Evolutionary conservation across 1,284 basidiomycete species (phyloP).

Genomic region (Butyriboletus appendiculatus): DNA sequence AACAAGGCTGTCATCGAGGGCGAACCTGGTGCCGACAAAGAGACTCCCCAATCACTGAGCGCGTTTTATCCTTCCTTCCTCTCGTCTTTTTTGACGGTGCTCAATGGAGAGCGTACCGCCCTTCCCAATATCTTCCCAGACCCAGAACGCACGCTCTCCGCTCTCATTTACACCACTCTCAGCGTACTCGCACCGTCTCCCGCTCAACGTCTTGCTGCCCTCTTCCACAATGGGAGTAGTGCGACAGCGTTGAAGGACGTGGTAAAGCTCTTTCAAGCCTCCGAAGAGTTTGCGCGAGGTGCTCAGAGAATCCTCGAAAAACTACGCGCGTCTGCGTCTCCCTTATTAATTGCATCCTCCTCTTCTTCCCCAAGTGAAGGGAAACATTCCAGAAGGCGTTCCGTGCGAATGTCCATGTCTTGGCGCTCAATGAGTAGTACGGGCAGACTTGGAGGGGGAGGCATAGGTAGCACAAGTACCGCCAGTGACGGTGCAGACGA

Average conservation of each 20-base stretch:
- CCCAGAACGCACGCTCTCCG: slow-evolving; percentile 70
- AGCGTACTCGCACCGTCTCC: slow-evolving; percentile 80
- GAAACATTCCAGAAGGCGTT: slow-evolving; percentile 49
- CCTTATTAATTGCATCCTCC: slow-evolving; percentile 24
- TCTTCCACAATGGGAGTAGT: slow-evolving; percentile 63
- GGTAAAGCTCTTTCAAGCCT: slow-evolving; percentile 68
- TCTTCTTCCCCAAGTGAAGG: slow-evolving; percentile 22
- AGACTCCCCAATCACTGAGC: slow-evolving; percentile 45
- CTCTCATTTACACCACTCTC: slow-evolving; percentile 80
- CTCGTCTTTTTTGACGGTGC: slow-evolving; percentile 59
- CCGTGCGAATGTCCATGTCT: slow-evolving; percentile 73
- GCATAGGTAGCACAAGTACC: slow-evolving; percentile 7
- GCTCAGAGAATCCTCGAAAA: slow-evolving; percentile 80
- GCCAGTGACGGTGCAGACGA: slow-evolving; percentile 29
- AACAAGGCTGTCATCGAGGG: slow-evolving; percentile 50
- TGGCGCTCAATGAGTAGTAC: slow-evolving; percentile 46
- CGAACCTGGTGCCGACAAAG: slow-evolving; percentile 28
- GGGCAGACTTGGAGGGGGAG: slow-evolving; percentile 19
- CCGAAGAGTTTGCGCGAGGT: slow-evolving; percentile 77
- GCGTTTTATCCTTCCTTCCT: slow-evolving; percentile 79
- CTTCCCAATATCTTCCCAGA: slow-evolving; percentile 84
- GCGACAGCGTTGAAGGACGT: slow-evolving; percentile 66
- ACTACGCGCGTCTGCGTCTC: slow-evolving; percentile 49
- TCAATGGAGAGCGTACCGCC: slow-evolving; percentile 71
- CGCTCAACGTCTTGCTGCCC: slow-evolving; percentile 69